Evolutionary conservation across 345 rosid species (phyloP).

Genomic region (Aethionema arabicum): DNA sequence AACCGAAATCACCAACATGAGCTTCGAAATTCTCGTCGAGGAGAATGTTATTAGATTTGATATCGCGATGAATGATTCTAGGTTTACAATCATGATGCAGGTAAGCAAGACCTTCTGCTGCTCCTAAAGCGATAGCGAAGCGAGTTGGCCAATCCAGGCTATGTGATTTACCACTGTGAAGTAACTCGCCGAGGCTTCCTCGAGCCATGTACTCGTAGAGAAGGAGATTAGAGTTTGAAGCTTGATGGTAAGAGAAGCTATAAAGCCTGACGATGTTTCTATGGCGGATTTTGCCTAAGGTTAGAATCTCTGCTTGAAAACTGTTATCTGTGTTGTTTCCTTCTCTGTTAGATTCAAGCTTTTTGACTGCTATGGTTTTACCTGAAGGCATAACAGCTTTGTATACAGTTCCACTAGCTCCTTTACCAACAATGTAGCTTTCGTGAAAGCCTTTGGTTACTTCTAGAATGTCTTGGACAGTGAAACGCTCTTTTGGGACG

Average conservation of each 20-base stretch:
- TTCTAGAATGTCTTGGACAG: conserved; percentile 80
- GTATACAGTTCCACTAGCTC: conserved; percentile 95
- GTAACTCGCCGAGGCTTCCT: conserved; percentile 89
- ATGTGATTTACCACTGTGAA: conserved; percentile 59
- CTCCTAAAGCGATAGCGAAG: conserved; percentile 82
- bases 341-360: conserved; percentile 72
- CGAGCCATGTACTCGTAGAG: conserved; percentile 81
- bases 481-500: conserved; percentile 78
- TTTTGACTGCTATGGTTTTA: conserved; percentile 73
- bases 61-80: conserved; percentile 88
- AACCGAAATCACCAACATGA: conserved; percentile 96
- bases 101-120: conserved; percentile 96
- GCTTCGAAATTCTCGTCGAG: conserved; percentile 91
- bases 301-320: conserved; percentile 84
- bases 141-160: conserved; percentile 78
- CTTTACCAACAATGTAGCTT: conserved; percentile 75
- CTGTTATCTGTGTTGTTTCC: conserved; percentile 78
- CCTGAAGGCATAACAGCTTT: conserved; percentile 78
- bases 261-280: conserved; percentile 91
- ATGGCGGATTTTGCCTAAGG: conserved; percentile 90
- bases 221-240: conserved; percentile 84
- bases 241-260: conserved; percentile 84
- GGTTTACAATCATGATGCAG: conserved; percentile 97
- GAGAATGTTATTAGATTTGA: conserved; percentile 87
- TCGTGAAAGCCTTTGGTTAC: conserved; percentile 78